Percentiles rank a stretch among this genome's conserved stretches.
These are phyloP conservation scores for Lecanicillium sp. DNA, from an alignment of 2,329 filamentous ascomycete species.

Conservation along the genomic window DNA sequence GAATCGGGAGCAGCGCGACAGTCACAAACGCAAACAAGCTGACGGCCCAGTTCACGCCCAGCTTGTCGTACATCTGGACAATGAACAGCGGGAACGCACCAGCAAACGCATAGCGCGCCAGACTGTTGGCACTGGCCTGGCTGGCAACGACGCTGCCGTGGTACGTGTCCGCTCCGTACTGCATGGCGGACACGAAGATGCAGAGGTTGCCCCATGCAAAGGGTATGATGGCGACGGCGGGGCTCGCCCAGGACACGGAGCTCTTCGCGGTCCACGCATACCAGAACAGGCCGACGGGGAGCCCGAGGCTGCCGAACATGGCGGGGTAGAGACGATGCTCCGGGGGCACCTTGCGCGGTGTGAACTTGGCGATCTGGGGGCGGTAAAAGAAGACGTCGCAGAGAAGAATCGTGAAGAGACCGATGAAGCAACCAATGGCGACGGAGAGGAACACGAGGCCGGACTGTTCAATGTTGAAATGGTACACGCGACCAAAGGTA, in stretches of 20 bases:
- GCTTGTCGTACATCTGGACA: slow-evolving; percentile 43
- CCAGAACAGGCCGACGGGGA: slow-evolving; percentile 53
- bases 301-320: slow-evolving; percentile 49
- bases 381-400: slow-evolving; percentile 40
- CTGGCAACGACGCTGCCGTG: slow-evolving; percentile 49
- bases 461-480: slow-evolving; percentile 36
- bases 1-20: slow-evolving; percentile 42
- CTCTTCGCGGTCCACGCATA: slow-evolving; percentile 50
- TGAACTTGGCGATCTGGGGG: slow-evolving; percentile 26
- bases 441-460: slow-evolving; percentile 41
- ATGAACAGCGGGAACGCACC: slow-evolving; percentile 57
- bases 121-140: slow-evolving; percentile 52
- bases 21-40: slow-evolving; percentile 43
- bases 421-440: slow-evolving; percentile 39
- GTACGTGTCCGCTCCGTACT: slow-evolving; percentile 53
- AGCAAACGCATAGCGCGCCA: slow-evolving; percentile 50
- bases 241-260: slow-evolving; percentile 43
- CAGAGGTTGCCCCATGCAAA: slow-evolving; percentile 57
- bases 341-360: slow-evolving; percentile 36
- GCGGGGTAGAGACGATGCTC: slow-evolving; percentile 54
- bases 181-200: slow-evolving; percentile 48
- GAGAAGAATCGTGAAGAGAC: slow-evolving; percentile 33
- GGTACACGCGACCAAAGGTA: slow-evolving; percentile 39
- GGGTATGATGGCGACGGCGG: slow-evolving; percentile 44
- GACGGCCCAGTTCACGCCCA: slow-evolving; percentile 42